Percentiles rank a stretch among this genome's conserved stretches.
phyloP scores from a whole-genome alignment of 345 rosid genomes.

The Syzygium jambos region DNA sequence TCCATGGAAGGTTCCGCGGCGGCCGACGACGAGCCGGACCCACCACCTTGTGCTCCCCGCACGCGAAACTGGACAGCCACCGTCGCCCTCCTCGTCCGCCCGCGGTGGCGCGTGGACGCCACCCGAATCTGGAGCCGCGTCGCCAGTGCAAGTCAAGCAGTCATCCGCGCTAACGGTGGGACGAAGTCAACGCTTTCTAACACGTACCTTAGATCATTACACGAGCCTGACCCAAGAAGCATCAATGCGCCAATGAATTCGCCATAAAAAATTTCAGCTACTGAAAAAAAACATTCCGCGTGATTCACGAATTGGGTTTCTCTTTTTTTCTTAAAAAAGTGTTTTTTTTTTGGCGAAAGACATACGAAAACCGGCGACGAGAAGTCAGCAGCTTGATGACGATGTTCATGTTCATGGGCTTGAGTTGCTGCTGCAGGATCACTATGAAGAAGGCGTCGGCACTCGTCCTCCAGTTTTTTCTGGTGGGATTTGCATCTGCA shows the following conservation, averaged over 20 bases:
- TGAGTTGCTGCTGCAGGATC: neutral
- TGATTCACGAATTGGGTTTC: too few species aligned
- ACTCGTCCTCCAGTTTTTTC: slow-evolving; percentile 13
- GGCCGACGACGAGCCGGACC: neutral
- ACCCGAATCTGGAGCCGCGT: neutral
- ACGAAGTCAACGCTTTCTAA: neutral
- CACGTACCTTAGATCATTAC: neutral
- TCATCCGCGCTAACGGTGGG: neutral
- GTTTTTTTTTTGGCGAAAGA: neutral
- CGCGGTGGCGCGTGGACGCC: neutral
- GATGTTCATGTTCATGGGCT: neutral
- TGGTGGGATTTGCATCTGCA: slow-evolving; percentile 22
- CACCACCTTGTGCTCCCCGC: neutral
- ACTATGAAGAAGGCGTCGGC: neutral
- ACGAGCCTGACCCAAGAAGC: neutral
- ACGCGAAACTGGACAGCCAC: neutral
- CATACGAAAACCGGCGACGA: neutral
- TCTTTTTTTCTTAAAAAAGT: too few species aligned
- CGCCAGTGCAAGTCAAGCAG: neutral
- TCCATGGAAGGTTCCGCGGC: neutral
- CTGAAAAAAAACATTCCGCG: neutral
- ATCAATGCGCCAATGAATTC: neutral
- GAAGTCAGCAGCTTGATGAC: neutral
- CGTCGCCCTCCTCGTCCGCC: neutral
- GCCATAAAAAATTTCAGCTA: neutral